Evolutionary conservation across 257 asterid genomes (phyloP), one percentile per base, ranked within the genome.

Genomic region (Fraxinus americana): DNA sequence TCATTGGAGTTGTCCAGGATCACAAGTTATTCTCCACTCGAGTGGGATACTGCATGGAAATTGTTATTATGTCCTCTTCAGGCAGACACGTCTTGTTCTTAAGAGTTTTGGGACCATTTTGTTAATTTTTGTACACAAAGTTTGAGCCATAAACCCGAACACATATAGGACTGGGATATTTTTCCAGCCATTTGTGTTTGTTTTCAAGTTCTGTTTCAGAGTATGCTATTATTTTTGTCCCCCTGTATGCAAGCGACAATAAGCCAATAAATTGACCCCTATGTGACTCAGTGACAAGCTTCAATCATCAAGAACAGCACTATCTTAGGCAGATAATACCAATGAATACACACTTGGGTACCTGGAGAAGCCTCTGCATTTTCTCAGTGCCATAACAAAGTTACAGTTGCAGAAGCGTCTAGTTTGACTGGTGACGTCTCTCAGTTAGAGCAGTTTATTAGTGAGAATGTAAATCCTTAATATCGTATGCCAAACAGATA

Each of bases 331-430:
- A 21, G 98, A 92, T 82, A 85, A 89, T 21, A 78, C 88, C 4
- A 82, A 86, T 25, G 98, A 92, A 52, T 79, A 81, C 72, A 86
- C 91, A 1, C 87, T 95, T 27, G 97, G 68, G 84, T 85, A 57
- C 85, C 97, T 4, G 97, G 96, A 77, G 97, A 90, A 83, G 81
- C 96, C 45, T 94, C 92, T 80, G 77, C 86, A 10, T 94, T 94
- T 79, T 79, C 92, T 68, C 98, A 92, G 81, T 92, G 97, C 87
- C 80, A 74, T 14, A 92, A 91, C 89, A 90, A 84, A 84, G 89
- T 91, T 66, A 75, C 84, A 2, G 81, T 90, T 83, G 93, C 87
- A 30, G 98, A 95, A 82, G 89, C 97, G 38, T 92, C 97, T 77
- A 98, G 92, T 77, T 79, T 86, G 85, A 88, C 89, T 1, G 85